These are phyloP conservation scores for Geosmithia flava DNA, from an alignment of 2,329 filamentous ascomycete genomes.

Conservation along the genomic window DNA sequence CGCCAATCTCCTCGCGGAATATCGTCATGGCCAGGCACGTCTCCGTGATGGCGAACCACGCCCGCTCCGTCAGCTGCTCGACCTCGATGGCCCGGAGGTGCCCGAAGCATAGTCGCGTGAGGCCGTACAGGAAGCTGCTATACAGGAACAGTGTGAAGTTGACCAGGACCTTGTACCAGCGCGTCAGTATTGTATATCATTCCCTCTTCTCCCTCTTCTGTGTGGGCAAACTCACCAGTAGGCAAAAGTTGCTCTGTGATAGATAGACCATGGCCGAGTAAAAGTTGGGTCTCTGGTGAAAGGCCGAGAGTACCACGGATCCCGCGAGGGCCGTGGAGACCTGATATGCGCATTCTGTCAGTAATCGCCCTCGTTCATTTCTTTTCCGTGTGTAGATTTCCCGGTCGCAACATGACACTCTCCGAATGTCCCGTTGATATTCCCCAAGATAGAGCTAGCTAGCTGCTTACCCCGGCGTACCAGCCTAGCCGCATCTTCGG, in stretches of 20 bases:
- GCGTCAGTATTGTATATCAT: too few relatives aligned
- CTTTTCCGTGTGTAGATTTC: background rate
- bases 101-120: slow-evolving; percentile 86
- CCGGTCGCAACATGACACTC: background rate
- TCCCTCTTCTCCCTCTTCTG: background rate
- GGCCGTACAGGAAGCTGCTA: slow-evolving; percentile 67
- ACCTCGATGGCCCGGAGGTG: slow-evolving; percentile 85
- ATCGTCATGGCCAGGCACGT: slow-evolving; percentile 97
- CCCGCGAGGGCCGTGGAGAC: slow-evolving; percentile 74
- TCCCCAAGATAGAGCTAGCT: background rate
- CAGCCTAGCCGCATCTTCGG: slow-evolving; percentile 34
- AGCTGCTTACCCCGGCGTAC: slow-evolving; percentile 36
- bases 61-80: slow-evolving; percentile 93
- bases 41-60: slow-evolving; percentile 96
- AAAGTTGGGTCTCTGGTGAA: slow-evolving; percentile 93
- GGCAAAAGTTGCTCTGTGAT: slow-evolving; percentile 87
- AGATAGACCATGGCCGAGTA: slow-evolving; percentile 97
- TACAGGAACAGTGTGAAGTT: slow-evolving; percentile 81
- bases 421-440: background rate
- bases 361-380: background rate
- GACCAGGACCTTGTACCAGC: slow-evolving; percentile 59
- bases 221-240: slow-evolving; percentile 52
- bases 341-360: slow-evolving; percentile 24
- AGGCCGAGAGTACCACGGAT: slow-evolving; percentile 76
- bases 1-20: slow-evolving; percentile 87